Percentiles rank a stretch among this genome's conserved stretches.
Evolutionary conservation across 805 yeast genomes (phyloP).

Genomic region (Torulaspora delbrueckii): DNA sequence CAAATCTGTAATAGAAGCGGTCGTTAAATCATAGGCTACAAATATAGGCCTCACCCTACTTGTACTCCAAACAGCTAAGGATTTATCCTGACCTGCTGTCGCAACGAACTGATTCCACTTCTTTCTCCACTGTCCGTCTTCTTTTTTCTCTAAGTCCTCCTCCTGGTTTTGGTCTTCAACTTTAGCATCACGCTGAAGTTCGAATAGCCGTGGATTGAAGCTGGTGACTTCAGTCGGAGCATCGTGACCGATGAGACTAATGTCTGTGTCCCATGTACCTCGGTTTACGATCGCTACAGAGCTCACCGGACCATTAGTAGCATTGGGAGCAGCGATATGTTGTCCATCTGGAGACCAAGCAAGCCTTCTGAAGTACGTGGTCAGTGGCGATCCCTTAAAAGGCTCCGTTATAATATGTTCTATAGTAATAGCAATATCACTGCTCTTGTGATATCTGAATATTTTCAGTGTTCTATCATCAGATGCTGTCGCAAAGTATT

Average conservation of each 20-base stretch:
- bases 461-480: slow-evolving; percentile 91
- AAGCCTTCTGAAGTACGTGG: slow-evolving; percentile 80
- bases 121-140: slow-evolving; percentile 18
- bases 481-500: slow-evolving; percentile 93
- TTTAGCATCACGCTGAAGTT: slow-evolving; percentile 21
- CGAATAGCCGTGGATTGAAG: slow-evolving; percentile 66
- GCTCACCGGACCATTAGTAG: slow-evolving; percentile 76
- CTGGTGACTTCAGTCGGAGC: slow-evolving; percentile 79
- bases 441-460: slow-evolving; percentile 73
- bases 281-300: slow-evolving; percentile 68
- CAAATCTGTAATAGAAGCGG: slow-evolving; percentile 79
- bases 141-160: slow-evolving; percentile 7
- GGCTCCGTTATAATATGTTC: slow-evolving; percentile 83
- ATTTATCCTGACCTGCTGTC: slow-evolving; percentile 91
- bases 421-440: slow-evolving; percentile 74
- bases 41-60: slow-evolving; percentile 68
- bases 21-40: slow-evolving; percentile 69
- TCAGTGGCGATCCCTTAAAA: slow-evolving; percentile 80
- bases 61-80: slow-evolving; percentile 86
- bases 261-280: slow-evolving; percentile 74
- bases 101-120: slow-evolving; percentile 73
- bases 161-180: slow-evolving; percentile 9
- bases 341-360: slow-evolving; percentile 94
- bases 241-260: slow-evolving; percentile 75
- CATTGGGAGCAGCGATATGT: slow-evolving; percentile 79